phyloP scores from a whole-genome alignment of 306 rosid genomes.

The Urtica urens region DNA sequence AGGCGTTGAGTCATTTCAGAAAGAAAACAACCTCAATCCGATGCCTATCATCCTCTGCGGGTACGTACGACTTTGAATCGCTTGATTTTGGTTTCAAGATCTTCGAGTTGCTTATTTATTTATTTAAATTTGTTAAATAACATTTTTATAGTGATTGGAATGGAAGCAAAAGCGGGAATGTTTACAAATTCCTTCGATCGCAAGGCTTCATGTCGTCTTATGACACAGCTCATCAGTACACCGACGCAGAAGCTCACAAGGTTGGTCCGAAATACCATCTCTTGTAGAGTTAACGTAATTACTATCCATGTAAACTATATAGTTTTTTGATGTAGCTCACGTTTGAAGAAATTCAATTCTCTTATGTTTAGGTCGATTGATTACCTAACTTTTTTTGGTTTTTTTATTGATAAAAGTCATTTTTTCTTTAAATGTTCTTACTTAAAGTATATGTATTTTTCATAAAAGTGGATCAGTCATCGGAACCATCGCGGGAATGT shows the following conservation, averaged over 20 bases:
- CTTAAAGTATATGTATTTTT: neutral
- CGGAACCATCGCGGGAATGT: slow-evolving; percentile 92
- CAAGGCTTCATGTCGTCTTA: slow-evolving; percentile 91
- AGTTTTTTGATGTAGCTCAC: too few species aligned
- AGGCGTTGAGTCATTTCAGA: slow-evolving; percentile 76
- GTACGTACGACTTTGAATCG: slow-evolving; percentile 40
- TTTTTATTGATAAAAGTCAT: neutral
- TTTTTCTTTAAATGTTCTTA: neutral
- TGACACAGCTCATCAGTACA: slow-evolving; percentile 83
- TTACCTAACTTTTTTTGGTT: neutral
- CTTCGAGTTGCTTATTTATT: neutral
- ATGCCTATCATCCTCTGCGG: slow-evolving; percentile 91
- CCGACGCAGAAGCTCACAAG: slow-evolving; percentile 90
- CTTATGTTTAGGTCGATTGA: neutral
- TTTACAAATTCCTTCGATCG: slow-evolving; percentile 84
- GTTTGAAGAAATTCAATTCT: neutral
- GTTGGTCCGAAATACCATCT: slow-evolving; percentile 26
- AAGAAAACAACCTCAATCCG: slow-evolving; percentile 69
- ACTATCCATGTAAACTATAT: too few species aligned
- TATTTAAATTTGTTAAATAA: neutral
- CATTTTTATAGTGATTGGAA: slow-evolving; percentile 76
- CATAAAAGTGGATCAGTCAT: slow-evolving; percentile 98
- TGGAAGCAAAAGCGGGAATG: slow-evolving; percentile 97
- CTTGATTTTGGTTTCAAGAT: too few species aligned
- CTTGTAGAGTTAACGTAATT: too few species aligned